Evolutionary conservation across 108 stramenopile species (phyloP).

Genomic region (Conticribra guillardii): DNA sequence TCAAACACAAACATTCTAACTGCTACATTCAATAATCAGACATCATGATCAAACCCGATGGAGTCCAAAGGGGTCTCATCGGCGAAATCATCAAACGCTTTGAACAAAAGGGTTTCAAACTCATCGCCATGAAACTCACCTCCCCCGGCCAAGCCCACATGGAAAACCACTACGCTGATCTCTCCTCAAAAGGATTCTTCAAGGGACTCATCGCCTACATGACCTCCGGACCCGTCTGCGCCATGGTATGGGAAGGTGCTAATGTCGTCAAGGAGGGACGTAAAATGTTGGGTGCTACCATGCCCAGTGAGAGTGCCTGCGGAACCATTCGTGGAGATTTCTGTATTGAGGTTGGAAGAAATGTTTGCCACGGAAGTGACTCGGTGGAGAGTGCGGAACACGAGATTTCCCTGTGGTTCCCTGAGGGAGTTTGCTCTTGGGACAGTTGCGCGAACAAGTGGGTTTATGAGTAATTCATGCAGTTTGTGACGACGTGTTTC

Average conservation of each 20-base stretch:
- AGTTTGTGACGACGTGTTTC: too few species aligned
- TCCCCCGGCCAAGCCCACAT: slow-evolving; percentile 85
- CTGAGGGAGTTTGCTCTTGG: slow-evolving; percentile 82
- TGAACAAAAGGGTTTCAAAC: slow-evolving; percentile 97
- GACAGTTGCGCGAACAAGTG: slow-evolving; percentile 61
- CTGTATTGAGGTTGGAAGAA: slow-evolving; percentile 92
- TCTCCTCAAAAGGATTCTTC: slow-evolving; percentile 96
- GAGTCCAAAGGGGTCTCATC: slow-evolving; percentile 97
- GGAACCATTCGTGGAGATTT: slow-evolving; percentile 99
- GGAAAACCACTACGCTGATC: slow-evolving; percentile 96
- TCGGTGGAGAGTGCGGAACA: slow-evolving; percentile 93
- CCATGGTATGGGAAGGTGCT: slow-evolving; percentile 94
- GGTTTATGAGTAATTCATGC: slow-evolving; percentile 91
- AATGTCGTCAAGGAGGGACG: slow-evolving; percentile 82
- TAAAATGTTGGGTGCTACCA: slow-evolving; percentile 98
- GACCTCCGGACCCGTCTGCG: slow-evolving; percentile 93
- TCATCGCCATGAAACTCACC: slow-evolving; percentile 95
- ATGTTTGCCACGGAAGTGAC: slow-evolving; percentile 93
- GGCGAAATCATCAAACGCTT: slow-evolving; percentile 98
- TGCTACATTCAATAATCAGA: slow-evolving; percentile 12
- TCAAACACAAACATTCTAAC: neutral
- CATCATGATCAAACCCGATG: slow-evolving; percentile 97
- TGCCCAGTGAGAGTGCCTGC: slow-evolving; percentile 92
- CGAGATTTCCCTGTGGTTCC: slow-evolving; percentile 98
- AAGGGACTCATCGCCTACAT: slow-evolving; percentile 95